These are phyloP conservation scores for Inga oerstediana DNA, from an alignment of 306 rosid genomes.

Conservation along the genomic window DNA sequence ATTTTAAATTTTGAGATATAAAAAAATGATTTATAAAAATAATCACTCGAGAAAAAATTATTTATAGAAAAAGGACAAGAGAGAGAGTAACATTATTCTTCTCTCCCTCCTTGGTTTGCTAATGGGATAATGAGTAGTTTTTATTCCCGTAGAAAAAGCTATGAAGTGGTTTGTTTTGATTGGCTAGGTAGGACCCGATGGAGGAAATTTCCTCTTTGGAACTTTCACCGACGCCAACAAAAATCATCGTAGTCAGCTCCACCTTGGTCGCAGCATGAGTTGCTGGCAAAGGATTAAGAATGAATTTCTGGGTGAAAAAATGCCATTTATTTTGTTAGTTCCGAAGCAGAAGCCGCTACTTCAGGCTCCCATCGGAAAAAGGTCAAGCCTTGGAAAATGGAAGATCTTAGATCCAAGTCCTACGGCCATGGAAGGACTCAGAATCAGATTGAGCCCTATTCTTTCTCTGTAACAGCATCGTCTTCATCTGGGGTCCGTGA, in stretches of 20 bases:
- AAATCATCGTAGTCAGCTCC: constrained; percentile 44
- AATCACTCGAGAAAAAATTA: no score
- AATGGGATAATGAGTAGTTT: no score
- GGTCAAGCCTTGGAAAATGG: constrained; percentile 35
- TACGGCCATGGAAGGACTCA: constrained; percentile 65
- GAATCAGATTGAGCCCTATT: constrained; percentile 45
- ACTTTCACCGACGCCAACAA: constrained; percentile 39
- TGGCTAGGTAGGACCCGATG: constrained; percentile 1
- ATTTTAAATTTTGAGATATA: no score
- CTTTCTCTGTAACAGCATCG: constrained; percentile 40
- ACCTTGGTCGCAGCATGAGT: neutral
- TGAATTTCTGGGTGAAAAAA: constrained; percentile 8
- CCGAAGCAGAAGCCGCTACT: neutral
- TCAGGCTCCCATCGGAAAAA: constrained; percentile 17
- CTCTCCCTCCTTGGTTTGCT: no score
- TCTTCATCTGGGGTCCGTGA: constrained; percentile 33
- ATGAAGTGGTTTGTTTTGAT: neutral
- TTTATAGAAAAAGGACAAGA: no score
- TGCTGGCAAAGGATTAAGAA: constrained; percentile 19
- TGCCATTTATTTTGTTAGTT: neutral
- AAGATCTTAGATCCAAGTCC: constrained; percentile 79
- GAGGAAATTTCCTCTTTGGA: neutral
- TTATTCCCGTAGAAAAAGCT: neutral
- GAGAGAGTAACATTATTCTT: no score
- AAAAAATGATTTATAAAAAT: no score